Evolutionary conservation across 2,329 filamentous ascomycete species (phyloP), one percentile per base, ranked within the genome.

Genomic region (Xylaria sp.): DNA sequence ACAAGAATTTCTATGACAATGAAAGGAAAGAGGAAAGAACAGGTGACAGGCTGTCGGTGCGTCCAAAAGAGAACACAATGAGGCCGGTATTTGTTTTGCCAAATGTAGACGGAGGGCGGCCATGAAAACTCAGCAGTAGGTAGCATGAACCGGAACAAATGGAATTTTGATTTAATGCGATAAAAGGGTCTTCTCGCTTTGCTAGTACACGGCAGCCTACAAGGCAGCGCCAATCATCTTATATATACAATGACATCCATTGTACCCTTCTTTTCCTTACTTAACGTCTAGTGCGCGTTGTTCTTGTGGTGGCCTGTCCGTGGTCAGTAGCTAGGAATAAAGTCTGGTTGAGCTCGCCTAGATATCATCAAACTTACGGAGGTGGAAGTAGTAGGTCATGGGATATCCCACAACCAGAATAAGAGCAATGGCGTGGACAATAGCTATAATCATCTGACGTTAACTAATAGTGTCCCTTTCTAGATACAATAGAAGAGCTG

Each of bases 371-470:
- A 90, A 90, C 93, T 84, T 91, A 99, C 96, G 94, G 80, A 99
- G 89, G 86, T 99, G 97, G 93, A 97, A 98, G 90, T 99, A 98
- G 91, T 99, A 99, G 87, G 97, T 94, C 86, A 98, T 94, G 78
- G 92, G 92, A 84, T 99, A 99, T 79, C 96, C 95, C 76, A 98
- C 81, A 75, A 89, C 84, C 74, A 97, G 85, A 72, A 99, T 85
- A 80, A 89, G 86, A 76, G 88, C 90, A 78, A 99, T 91, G 78
- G 90, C 87, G 84, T 99, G 96, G 78, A 97, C 87, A 80, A 99
- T 89, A 74, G 96, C 96, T 99, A 78, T 59, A 69, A 65, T 31
- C 20, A 44, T 57, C 13, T 28, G 15, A 59, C 41, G 72, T 80
- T 64, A 80, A 76, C n/a, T 9, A 72, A 60, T 25, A 59, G n/a